Evolutionary conservation across 768 basidiomycete species (phyloP).

Genomic region (Trametes maxima): DNA sequence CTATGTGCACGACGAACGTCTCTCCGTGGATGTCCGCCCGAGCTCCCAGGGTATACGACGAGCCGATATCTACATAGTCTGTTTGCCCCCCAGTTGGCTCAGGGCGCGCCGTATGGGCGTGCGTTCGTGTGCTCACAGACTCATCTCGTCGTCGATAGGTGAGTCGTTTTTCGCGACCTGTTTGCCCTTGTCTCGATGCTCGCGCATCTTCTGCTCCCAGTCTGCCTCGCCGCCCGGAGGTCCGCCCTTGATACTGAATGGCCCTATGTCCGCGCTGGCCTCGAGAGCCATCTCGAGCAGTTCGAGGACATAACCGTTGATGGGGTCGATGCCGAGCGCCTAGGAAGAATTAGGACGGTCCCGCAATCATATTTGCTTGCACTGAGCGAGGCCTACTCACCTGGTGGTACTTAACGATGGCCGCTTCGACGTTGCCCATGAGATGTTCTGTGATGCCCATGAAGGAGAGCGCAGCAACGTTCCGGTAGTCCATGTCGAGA

Average conservation of each 20-base stretch:
- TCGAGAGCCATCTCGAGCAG: slow-evolving; percentile 82
- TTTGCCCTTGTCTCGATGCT: slow-evolving; percentile 32
- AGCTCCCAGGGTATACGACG: too few species aligned
- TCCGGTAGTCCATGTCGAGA: slow-evolving; percentile 84
- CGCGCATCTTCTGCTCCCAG: slow-evolving; percentile 34
- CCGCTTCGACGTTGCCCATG: slow-evolving; percentile 68
- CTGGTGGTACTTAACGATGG: slow-evolving; percentile 92
- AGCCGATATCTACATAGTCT: too few species aligned
- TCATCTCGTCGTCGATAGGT: slow-evolving; percentile 20
- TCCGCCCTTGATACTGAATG: slow-evolving; percentile 24
- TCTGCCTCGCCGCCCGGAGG: slow-evolving; percentile 28
- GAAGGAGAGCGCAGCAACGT: slow-evolving; percentile 79
- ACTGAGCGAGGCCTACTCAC: slow-evolving; percentile 43
- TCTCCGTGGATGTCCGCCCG: too few species aligned
- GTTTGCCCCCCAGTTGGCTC: too few species aligned
- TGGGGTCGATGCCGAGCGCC: slow-evolving; percentile 81
- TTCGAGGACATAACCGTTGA: slow-evolving; percentile 80
- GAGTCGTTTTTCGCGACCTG: slow-evolving; percentile 14
- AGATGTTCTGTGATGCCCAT: slow-evolving; percentile 89
- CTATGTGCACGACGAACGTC: not conserved
- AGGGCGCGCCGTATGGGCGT: not conserved
- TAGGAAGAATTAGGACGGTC: slow-evolving; percentile 28
- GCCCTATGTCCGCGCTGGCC: slow-evolving; percentile 24
- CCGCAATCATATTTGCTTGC: too few species aligned
- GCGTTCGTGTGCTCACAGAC: not conserved